Percentiles rank a stretch among this genome's conserved stretches.
These are phyloP conservation scores for Jasminum sambac DNA, from an alignment of 257 asterid species.

Conservation along the genomic window DNA sequence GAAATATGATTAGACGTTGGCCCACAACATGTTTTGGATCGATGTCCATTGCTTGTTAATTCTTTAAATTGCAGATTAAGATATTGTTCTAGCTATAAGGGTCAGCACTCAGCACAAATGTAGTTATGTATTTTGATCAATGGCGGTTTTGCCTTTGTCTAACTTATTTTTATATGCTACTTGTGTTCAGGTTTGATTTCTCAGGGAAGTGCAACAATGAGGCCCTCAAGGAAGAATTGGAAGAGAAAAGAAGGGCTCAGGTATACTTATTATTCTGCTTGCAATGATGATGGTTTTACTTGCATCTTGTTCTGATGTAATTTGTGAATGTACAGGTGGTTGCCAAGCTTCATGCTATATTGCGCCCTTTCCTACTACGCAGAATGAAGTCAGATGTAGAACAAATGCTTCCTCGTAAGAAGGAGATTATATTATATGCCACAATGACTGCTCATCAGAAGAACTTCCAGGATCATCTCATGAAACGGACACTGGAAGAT, in stretches of 20 bases:
- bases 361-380: constrained; percentile 94
- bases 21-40: neutral
- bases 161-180: constrained; percentile 24
- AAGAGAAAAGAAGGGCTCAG: constrained; percentile 86
- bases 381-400: constrained; percentile 95
- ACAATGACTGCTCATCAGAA: constrained; percentile 83
- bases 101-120: neutral
- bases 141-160: constrained; percentile 16
- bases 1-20: constrained; percentile 8
- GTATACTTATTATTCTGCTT: constrained; percentile 36
- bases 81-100: neutral
- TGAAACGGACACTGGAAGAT: constrained; percentile 74
- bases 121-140: neutral
- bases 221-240: constrained; percentile 63
- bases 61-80: constrained; percentile 2
- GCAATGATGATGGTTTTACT: neutral
- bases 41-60: neutral
- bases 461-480: constrained; percentile 81
- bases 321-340: constrained; percentile 64
- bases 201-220: constrained; percentile 78
- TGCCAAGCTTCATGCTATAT: constrained; percentile 87
- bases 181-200: constrained; percentile 76
- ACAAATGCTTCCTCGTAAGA: constrained; percentile 84
- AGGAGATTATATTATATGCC: constrained; percentile 90
- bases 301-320: constrained; percentile 16